A percentile compares a stretch with the other conserved stretches of the same genome.
These are phyloP conservation scores for Fonsecaea pedrosoi DNA, from an alignment of 2,329 filamentous ascomycete species.

Conservation along the genomic window DNA sequence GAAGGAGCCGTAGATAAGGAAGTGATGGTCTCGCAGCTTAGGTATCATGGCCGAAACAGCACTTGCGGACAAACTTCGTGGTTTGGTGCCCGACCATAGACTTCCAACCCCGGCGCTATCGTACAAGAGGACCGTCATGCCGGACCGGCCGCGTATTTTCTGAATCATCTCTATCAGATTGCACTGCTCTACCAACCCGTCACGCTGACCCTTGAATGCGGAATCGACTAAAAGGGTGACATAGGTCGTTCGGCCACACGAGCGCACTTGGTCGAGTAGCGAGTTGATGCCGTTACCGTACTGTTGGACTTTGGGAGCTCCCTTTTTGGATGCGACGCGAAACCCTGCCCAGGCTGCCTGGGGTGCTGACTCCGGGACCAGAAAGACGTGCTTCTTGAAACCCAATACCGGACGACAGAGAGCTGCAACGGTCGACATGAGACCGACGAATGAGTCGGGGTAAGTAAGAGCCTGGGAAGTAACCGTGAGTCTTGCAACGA, in stretches of 20 bases:
- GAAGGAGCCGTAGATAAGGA: constrained; percentile 25
- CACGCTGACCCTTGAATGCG: not conserved
- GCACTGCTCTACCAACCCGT: not conserved
- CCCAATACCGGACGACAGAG: constrained; percentile 20
- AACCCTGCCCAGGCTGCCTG: constrained; percentile 15
- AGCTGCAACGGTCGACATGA: constrained; percentile 22
- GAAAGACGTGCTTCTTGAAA: constrained; percentile 23
- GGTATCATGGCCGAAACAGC: not conserved
- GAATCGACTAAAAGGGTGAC: not conserved
- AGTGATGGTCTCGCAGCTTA: constrained; percentile 4
- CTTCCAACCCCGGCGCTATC: constrained; percentile 9
- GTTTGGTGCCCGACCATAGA: not conserved
- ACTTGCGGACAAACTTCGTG: not conserved
- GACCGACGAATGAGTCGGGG: constrained; percentile 18
- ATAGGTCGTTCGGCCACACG: not conserved
- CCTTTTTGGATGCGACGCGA: constrained; percentile 13
- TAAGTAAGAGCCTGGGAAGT: constrained; percentile 18
- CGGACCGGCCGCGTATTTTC: not conserved
- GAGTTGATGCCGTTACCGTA: not conserved
- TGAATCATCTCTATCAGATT: not conserved
- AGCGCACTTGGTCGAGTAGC: constrained; percentile 1
- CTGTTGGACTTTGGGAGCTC: not conserved
- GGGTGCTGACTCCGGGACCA: constrained; percentile 7
- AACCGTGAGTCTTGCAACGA: constrained; percentile 3
- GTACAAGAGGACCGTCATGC: constrained; percentile 18